These are phyloP conservation scores for Butyriboletus appendiculatus DNA, from an alignment of 1,284 basidiomycete species.

Conservation along the genomic window DNA sequence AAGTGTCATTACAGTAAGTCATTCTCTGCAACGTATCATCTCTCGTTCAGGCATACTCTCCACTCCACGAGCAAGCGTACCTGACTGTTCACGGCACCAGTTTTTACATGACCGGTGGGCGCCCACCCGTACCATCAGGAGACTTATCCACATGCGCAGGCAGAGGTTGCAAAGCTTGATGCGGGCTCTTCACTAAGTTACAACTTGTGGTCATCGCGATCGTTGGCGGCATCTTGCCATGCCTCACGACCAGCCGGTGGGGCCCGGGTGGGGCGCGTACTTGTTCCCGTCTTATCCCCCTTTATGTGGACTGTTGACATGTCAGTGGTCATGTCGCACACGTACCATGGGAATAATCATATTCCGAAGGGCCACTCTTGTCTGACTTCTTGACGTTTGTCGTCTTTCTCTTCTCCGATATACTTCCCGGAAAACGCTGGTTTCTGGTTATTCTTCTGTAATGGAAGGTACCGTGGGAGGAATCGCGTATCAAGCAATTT, in stretches of 20 bases:
- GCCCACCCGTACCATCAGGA: not conserved
- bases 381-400: slow-evolving; percentile 1
- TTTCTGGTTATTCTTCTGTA: not conserved
- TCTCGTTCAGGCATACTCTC: not conserved
- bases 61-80: not conserved
- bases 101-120: not conserved
- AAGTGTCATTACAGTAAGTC: too few species aligned
- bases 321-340: not conserved
- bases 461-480: slow-evolving; percentile 3
- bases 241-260: slow-evolving; percentile 6
- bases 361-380: not conserved
- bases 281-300: not conserved
- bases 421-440: slow-evolving; percentile 2
- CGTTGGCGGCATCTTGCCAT: slow-evolving; percentile 4
- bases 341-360: slow-evolving; percentile 3
- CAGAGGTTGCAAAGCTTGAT: not conserved
- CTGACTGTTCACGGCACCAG: too few species aligned
- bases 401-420: slow-evolving; percentile 2
- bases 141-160: not conserved
- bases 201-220: not conserved
- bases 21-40: not conserved
- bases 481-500: too few species aligned
- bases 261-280: slow-evolving; percentile 5
- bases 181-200: not conserved
- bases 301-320: not conserved